phyloP scores from a whole-genome alignment of 768 basidiomycete species.

The Tulasnella sp. region DNA sequence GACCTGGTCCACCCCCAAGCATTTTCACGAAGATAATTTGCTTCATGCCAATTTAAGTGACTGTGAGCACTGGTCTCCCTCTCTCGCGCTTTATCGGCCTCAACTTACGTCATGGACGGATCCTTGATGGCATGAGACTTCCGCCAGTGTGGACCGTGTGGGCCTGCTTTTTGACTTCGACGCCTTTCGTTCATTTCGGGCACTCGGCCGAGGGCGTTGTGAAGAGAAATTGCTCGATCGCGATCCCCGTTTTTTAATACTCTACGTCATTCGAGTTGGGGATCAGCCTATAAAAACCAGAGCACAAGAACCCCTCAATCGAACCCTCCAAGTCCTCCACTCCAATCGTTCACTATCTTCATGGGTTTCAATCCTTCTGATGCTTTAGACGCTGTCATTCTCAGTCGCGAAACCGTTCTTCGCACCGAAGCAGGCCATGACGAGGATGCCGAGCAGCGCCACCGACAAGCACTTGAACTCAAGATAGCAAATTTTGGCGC shows the following conservation, averaged over 20 bases:
- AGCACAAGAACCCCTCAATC: not conserved
- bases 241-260: not conserved
- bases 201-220: not conserved
- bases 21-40: too few species aligned
- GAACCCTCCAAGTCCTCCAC: not conserved
- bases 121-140: not conserved
- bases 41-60: too few species aligned
- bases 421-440: constrained; percentile 35
- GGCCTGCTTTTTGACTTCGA: not conserved
- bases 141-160: not conserved
- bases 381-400: constrained; percentile 27
- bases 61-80: not conserved
- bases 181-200: not conserved
- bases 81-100: not conserved
- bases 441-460: constrained; percentile 37
- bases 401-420: constrained; percentile 35
- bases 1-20: too few species aligned
- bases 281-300: not conserved
- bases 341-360: not conserved
- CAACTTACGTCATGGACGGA: not conserved
- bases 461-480: constrained; percentile 39
- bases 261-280: not conserved
- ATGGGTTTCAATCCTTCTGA: not conserved
- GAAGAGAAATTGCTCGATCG: not conserved
- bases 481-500: constrained; percentile 36